Conservation (phyloP, 305 asterid genomes). For the Rubia occidens region DNA sequence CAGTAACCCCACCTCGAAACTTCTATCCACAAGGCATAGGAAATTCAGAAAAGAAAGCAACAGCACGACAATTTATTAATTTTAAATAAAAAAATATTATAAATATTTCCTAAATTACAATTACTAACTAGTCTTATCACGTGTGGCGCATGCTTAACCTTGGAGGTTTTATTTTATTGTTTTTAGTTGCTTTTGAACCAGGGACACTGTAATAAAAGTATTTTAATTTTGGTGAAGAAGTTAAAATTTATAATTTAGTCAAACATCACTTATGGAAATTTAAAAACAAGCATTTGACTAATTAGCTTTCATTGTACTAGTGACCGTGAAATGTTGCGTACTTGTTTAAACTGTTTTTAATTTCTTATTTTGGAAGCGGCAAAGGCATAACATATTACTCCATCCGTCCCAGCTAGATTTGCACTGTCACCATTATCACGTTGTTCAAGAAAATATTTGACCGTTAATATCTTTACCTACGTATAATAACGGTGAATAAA, state of each 20-base stretch:
- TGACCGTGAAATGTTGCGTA: conserved; percentile 8
- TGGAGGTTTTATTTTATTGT: background rate
- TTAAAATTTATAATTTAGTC: background rate
- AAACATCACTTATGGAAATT: background rate
- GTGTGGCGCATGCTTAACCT: background rate
- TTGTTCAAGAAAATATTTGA: too few relatives aligned
- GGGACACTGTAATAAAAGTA: background rate
- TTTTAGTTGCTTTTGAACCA: background rate
- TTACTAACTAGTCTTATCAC: background rate
- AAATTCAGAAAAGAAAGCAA: background rate
- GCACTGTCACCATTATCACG: too few relatives aligned
- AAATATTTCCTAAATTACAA: background rate
- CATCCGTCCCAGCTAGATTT: too few relatives aligned
- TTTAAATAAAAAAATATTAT: background rate
- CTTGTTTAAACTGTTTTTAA: background rate
- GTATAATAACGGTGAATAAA: too few relatives aligned
- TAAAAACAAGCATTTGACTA: conserved; percentile 7
- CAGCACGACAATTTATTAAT: background rate
- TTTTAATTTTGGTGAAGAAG: background rate
- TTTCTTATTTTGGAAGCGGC: background rate
- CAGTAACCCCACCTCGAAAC: background rate
- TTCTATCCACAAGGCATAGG: background rate
- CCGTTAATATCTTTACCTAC: too few relatives aligned
- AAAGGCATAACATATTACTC: background rate
- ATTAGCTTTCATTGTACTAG: background rate